Evolutionary conservation across 1,284 basidiomycete genomes (phyloP), one percentile per base, ranked within the genome.

Genomic region (Salmacisia buchloeana): DNA sequence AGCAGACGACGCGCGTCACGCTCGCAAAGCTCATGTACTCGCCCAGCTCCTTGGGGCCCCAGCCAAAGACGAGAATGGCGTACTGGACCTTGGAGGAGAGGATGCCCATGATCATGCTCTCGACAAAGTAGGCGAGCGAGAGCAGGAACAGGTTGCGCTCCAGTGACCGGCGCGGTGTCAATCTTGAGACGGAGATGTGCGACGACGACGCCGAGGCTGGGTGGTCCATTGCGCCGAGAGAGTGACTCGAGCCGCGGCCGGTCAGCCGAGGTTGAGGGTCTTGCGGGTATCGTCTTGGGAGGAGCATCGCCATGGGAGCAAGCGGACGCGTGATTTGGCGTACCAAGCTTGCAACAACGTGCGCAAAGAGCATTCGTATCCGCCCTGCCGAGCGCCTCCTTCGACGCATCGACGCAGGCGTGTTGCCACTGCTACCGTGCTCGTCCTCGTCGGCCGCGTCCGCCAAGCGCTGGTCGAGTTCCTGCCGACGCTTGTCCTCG

Each of bases 41-140:
- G 12, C 76, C 77, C 3, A 79, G 59, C 62, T 72, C 66, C 2
- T 68, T 64, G 1, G 75, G 69, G 33, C 66, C 73, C 78, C 77
- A 79, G 49, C 69, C 65, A 56, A 76, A 79, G 13, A 68, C 63
- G 33, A 73, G 56, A 57, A 75, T 70, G 0, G 77, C 74, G 41
- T 79, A 79, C 60, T 73, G 72, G 34, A 76, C 64, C 60, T 79
- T 78, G 69, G 66, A 68, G 0, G 73, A 65, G 65, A 79, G 63
- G 61, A 79, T 67, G 10, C 77, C 78, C 21, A 70, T 68, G 49
- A 70, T 63, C 29, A 65, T 60, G 1, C 67, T 62, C 66, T 77
- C 78, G 59, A 73, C 46, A 54, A 71, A 73, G 65, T 77, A 78
- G 33, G 74, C 69, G 21, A 69, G 46, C 15, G 72, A 73, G 27